Evolutionary conservation across 1,284 basidiomycete species (phyloP), one percentile per base, ranked within the genome.

Genomic region (Ustilago esculenta): DNA sequence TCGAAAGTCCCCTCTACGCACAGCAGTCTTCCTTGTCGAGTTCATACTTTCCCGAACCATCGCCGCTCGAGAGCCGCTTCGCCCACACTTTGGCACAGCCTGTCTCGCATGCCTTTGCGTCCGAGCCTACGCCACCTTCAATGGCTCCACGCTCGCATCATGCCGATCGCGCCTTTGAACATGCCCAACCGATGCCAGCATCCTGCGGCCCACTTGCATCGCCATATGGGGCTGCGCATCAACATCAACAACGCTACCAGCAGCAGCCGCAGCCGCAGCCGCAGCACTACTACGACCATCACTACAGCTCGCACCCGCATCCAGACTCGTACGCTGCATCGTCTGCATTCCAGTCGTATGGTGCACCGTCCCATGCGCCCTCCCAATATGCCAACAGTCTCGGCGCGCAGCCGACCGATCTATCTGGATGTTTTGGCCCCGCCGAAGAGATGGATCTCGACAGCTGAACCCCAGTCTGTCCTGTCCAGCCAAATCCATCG

Each of bases 361-460:
- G 4, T 4, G 11, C 20, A 15, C 9, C 43, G 23, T 45, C 29
- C 14, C 40, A 47, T 18, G 29, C 20, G 18, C 9, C 42, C 11
- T 34, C 18, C 14, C 34, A 48, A 4, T 40, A 30, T 29, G 25
- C n/a, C 18, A 21, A 56, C 21, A 32, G 42, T 23, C 14, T 42
- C 15, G 59, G 55, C 29, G 55, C 60, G 5, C 67, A 70, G 21
- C 59, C 60, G 8, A 50, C 60, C 41, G 60, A 64, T 36, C 43
- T 57, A 14, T 65, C 61, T 2, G 46, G 51, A 2, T 32, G 45
- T 43, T 54, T 57, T 20, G 67, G 49, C 2, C 48, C 57, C 1
- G 48, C 67, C 15, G 67, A 70, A 43, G 56, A 65, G 40, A 70
- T 70, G 67, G 67, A 70, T 7, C 61, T 70, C 17, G 67, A 70